Evolutionary conservation across 805 yeast species (phyloP).

Genomic region (Torulaspora microellipsoides): DNA sequence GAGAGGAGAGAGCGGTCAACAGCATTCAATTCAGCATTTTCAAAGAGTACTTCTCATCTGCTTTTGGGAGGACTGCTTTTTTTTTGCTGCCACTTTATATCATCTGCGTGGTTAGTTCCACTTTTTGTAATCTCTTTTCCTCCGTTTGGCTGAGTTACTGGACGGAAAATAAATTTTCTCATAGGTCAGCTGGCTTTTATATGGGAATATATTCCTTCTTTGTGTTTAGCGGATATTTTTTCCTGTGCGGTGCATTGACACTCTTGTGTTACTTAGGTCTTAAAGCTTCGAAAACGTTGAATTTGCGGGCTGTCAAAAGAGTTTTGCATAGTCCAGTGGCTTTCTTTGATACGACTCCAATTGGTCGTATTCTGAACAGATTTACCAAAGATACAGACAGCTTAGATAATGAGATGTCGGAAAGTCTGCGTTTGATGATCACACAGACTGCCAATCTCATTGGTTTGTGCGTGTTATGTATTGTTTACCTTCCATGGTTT

Average conservation of each 20-base stretch:
- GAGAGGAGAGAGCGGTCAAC: slow-evolving; percentile 58
- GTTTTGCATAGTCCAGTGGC: slow-evolving; percentile 77
- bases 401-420: slow-evolving; percentile 73
- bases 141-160: slow-evolving; percentile 80
- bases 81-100: slow-evolving; percentile 24
- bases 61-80: slow-evolving; percentile 44
- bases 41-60: slow-evolving; percentile 46
- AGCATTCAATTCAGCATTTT: slow-evolving; percentile 48
- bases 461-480: slow-evolving; percentile 65
- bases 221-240: slow-evolving; percentile 43
- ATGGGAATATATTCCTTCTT: slow-evolving; percentile 73
- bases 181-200: slow-evolving; percentile 51
- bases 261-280: slow-evolving; percentile 39
- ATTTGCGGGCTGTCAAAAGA: slow-evolving; percentile 53
- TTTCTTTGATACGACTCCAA: slow-evolving; percentile 79
- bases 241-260: slow-evolving; percentile 36
- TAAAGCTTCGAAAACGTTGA: slow-evolving; percentile 53
- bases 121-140: slow-evolving; percentile 32
- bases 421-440: slow-evolving; percentile 58
- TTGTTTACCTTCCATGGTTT: slow-evolving; percentile 73
- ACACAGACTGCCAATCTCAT: slow-evolving; percentile 50
- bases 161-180: slow-evolving; percentile 54
- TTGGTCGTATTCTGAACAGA: slow-evolving; percentile 80
- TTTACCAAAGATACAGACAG: slow-evolving; percentile 87
- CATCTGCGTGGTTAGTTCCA: slow-evolving; percentile 23